A percentile compares a stretch with the other conserved stretches of the same genome.
Evolutionary conservation across 306 rosid genomes (phyloP).

Genomic region (Castanea mollissima): DNA sequence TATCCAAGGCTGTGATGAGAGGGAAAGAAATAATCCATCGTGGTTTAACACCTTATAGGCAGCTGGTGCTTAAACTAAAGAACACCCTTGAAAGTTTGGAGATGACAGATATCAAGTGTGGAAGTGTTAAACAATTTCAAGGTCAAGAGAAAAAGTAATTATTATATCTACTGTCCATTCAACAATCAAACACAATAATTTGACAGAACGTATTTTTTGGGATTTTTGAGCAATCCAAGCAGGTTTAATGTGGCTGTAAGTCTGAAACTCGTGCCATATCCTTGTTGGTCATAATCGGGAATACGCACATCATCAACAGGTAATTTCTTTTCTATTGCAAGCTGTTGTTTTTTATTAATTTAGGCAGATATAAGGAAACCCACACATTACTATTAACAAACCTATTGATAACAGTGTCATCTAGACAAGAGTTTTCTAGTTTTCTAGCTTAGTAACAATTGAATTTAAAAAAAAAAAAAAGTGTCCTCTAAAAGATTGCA

Average conservation of each 20-base stretch:
- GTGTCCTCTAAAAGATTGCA: too few relatives aligned
- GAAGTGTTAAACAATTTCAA: slow-evolving; percentile 95
- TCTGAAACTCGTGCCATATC: slow-evolving; percentile 90
- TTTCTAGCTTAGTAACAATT: too few relatives aligned
- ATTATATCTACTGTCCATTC: slow-evolving; percentile 91
- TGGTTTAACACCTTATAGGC: slow-evolving; percentile 96
- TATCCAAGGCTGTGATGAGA: slow-evolving; percentile 95
- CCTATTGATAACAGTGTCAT: too few relatives aligned
- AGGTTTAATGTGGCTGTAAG: slow-evolving; percentile 89
- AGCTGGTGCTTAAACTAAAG: slow-evolving; percentile 66
- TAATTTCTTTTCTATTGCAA: slow-evolving; percentile 31
- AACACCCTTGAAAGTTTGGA: slow-evolving; percentile 58
- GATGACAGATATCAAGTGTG: slow-evolving; percentile 64
- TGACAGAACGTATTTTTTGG: slow-evolving; percentile 74
- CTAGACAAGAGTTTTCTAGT: too few relatives aligned
- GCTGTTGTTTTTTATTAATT: not conserved
- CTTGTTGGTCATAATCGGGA: slow-evolving; percentile 77
- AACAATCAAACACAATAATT: slow-evolving; percentile 82
- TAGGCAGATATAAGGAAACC: not conserved
- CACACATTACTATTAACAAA: not conserved
- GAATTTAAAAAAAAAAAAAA: too few relatives aligned
- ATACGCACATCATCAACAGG: slow-evolving; percentile 87
- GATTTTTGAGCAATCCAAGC: slow-evolving; percentile 83
- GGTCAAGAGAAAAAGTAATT: slow-evolving; percentile 84
- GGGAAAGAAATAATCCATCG: slow-evolving; percentile 95